Evolutionary conservation across 2,329 filamentous ascomycete genomes (phyloP), one percentile per base, ranked within the genome.

Genomic region (Clonostachys byssicola): DNA sequence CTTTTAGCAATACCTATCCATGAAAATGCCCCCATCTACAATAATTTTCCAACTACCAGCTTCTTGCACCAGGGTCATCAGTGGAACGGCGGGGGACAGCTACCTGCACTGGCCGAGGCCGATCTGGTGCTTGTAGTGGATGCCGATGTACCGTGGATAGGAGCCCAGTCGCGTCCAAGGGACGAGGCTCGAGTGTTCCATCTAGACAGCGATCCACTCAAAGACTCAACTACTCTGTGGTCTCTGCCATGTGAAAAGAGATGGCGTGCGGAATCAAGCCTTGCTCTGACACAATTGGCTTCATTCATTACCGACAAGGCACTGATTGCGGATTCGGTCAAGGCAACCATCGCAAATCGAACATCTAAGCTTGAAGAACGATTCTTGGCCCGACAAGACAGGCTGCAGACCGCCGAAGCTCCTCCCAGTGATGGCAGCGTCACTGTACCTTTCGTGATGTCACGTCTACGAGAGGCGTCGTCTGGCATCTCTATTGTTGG

Each of bases 61-160:
- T 49, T 46, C 30, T 44, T 53, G 13, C 54, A 54, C 44, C 52
- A 53, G 34, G 49, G 54, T 16, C 51, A 53, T 41, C 47, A 51
- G 13, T 56, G 52, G 51, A 54, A 53, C 43, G 51, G 51, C 16
- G 51, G 54, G 9, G 52, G 52, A 5, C 52, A 53, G 48, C 45
- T 51, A 6, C 42, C 47, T 5, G 47, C 67, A 38, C 80, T 86
- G 58, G 74, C 70, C 49, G 76, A 76, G 1, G 82, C 83, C 1
- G 83, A 86, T 56, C 71, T 86, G 38, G 85, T 87, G 43, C 57
- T 87, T 10, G 78, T 86, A 12, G 64, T 85, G 17, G 83, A 86
- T 59, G 83, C 81, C 49, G 83, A 87, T 57, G 81, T 86, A 2
- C 83, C 83, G 0, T 87, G 81, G 81, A 83, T 87, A 43, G 77